These are phyloP conservation scores for Phanerodontia chrysosporium DNA, from an alignment of 768 basidiomycete species.

Conservation along the genomic window DNA sequence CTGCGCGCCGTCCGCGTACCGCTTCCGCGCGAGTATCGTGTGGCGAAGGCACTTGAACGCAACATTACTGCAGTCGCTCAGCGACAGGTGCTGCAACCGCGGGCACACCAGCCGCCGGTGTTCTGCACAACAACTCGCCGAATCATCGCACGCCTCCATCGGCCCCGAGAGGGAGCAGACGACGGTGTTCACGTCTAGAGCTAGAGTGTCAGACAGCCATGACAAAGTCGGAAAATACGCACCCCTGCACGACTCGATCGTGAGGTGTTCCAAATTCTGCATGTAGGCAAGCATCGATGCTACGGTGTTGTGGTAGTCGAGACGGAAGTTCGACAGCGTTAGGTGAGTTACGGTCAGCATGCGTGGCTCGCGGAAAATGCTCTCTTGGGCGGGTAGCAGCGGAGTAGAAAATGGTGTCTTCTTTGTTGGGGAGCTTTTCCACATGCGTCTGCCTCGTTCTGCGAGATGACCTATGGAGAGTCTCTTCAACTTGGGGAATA, in stretches of 20 bases:
- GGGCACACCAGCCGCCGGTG: not conserved
- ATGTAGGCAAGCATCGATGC: not conserved
- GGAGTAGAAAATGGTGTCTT: not conserved
- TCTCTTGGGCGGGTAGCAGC: not conserved
- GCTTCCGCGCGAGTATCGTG: not conserved
- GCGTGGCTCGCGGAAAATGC: constrained; percentile 1
- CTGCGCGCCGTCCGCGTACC: not conserved
- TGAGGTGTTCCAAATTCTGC: not conserved
- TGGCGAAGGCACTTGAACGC: not conserved
- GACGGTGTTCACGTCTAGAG: not conserved
- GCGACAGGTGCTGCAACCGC: not conserved
- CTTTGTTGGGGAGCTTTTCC: not conserved
- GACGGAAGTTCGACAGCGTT: not conserved
- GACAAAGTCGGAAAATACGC: not conserved
- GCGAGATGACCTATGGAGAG: not conserved
- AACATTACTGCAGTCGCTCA: not conserved
- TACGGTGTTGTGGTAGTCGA: not conserved
- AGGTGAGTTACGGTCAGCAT: not conserved
- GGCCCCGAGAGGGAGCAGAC: not conserved
- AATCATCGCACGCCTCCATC: not conserved
- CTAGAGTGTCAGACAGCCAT: not conserved
- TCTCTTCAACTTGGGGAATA: not conserved
- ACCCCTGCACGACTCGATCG: not conserved
- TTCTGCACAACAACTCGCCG: not conserved
- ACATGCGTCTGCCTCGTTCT: not conserved